Conservation (phyloP, 441 rosid species). For the Populus hybrid region DNA sequence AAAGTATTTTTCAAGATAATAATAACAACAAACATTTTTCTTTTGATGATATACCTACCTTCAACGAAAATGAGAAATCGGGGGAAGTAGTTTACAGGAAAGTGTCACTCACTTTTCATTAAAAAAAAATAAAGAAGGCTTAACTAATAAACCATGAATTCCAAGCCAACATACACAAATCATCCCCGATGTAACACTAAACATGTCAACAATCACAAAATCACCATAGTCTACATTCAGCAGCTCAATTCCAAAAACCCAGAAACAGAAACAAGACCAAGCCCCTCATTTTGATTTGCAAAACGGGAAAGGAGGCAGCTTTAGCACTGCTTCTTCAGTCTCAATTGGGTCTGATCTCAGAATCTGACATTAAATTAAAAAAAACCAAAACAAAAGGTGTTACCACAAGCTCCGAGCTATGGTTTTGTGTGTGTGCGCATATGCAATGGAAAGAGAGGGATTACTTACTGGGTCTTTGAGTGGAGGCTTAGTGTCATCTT, state of each 20-base stretch:
- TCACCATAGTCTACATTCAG: not conserved
- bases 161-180: not conserved
- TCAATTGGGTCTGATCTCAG: slow-evolving; percentile 77
- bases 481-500: slow-evolving; percentile 58
- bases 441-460: not conserved
- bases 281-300: not conserved
- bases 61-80: too few relatives aligned
- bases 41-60: too few relatives aligned
- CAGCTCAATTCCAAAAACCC: not conserved
- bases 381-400: not conserved
- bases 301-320: slow-evolving; percentile 48
- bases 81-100: too few relatives aligned
- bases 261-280: not conserved
- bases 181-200: not conserved
- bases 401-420: not conserved
- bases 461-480: slow-evolving; percentile 56
- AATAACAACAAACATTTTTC: too few relatives aligned
- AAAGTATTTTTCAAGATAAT: too few relatives aligned
- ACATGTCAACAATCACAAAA: not conserved
- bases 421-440: not conserved
- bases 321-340: slow-evolving; percentile 75
- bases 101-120: too few relatives aligned
- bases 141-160: too few relatives aligned
- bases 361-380: slow-evolving; percentile 36
- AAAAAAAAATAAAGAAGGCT: not conserved